Evolutionary conservation across 192 early-diverging fungal species (phyloP), one percentile per base, ranked within the genome.

Genomic region (Linderina pennispora): DNA sequence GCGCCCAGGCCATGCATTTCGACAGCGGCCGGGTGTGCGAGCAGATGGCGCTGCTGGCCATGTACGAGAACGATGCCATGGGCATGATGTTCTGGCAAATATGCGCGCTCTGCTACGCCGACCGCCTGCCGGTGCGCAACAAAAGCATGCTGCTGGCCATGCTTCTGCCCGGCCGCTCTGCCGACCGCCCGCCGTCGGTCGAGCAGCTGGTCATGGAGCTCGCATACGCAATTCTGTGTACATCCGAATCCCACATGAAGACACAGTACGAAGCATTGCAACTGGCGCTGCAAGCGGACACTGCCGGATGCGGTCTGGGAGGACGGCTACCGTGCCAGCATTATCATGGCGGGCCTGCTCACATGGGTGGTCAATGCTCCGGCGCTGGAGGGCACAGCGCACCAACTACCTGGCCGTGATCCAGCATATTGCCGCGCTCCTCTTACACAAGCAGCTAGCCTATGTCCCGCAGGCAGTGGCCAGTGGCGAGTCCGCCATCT

Each of bases 311-410:
- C n/a, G n/a, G n/a, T 59, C 23, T 71, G 68, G 60, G 35, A 49
- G 26, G 52, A 55, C 52, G 68, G 64, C 34, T 71, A 53, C 45
- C 60, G 60, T 44, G 52, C 64, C 32, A 48, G 61, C 36, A 61
- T 58, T 17, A 43, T 46, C 4, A 20, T 71, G 28, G 68, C 56
- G 0, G 47, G 56, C 8, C 48, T 71, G 21, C 36, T 55, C 15
- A 56, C 68, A 0, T 24, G 22, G 16, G 28, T 36, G 2, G 24
- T 45, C 5, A 24, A 31, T 0, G 22, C 11, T 14, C 10, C 15
- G 8, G 13, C 38, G 28, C 8, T 41, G 28, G 11, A 31, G 5
- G 28, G 28, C 28, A 31, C 38, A 8, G 10, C 11, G 25, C 23
- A 41, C 16, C n/a, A 8, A 11, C 13, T 31, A 41, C 18, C 4